Evolutionary conservation across 1,284 basidiomycete genomes (phyloP).

Genomic region (Agaricales sp.): DNA sequence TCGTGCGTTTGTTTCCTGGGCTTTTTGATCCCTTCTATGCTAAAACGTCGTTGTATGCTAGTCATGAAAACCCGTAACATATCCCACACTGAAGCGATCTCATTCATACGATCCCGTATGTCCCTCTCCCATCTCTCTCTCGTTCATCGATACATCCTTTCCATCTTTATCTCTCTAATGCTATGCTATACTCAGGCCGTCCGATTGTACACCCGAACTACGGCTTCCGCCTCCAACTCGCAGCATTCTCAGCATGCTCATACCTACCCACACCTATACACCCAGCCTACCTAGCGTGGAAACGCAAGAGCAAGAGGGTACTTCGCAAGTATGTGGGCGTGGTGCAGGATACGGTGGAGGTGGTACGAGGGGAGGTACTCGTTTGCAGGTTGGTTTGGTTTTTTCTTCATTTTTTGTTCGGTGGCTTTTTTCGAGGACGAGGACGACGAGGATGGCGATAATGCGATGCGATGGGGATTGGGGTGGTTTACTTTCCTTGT

Average conservation of each 20-base stretch:
- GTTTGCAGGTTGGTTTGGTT: slow-evolving; percentile 32
- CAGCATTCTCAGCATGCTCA: slow-evolving; percentile 39
- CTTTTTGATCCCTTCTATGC: not conserved
- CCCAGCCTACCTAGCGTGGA: slow-evolving; percentile 42
- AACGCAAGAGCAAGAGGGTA: slow-evolving; percentile 38
- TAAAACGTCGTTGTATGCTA: slow-evolving; percentile 16
- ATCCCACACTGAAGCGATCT: slow-evolving; percentile 31
- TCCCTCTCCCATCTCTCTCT: slow-evolving; percentile 4
- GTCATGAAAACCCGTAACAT: slow-evolving; percentile 44
- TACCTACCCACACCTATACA: slow-evolving; percentile 32
- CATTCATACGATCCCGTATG: slow-evolving; percentile 38
- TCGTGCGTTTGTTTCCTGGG: slow-evolving; percentile 26
- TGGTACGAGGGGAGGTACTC: slow-evolving; percentile 35
- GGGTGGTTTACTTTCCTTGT: no score
- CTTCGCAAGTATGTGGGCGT: slow-evolving; percentile 39
- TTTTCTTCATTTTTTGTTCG: not conserved
- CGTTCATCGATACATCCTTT: not conserved
- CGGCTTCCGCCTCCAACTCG: slow-evolving; percentile 51
- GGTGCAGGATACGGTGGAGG: slow-evolving; percentile 35
- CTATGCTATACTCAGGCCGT: slow-evolving; percentile 32
- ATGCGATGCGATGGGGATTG: no score
- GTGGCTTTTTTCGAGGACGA: no score
- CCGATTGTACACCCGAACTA: slow-evolving; percentile 50
- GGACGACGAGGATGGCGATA: no score
- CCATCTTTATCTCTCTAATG: slow-evolving; percentile 1